These are phyloP conservation scores for Aspergillus brunneoviolaceus DNA, from an alignment of 2,329 filamentous ascomycete species.

Conservation along the genomic window DNA sequence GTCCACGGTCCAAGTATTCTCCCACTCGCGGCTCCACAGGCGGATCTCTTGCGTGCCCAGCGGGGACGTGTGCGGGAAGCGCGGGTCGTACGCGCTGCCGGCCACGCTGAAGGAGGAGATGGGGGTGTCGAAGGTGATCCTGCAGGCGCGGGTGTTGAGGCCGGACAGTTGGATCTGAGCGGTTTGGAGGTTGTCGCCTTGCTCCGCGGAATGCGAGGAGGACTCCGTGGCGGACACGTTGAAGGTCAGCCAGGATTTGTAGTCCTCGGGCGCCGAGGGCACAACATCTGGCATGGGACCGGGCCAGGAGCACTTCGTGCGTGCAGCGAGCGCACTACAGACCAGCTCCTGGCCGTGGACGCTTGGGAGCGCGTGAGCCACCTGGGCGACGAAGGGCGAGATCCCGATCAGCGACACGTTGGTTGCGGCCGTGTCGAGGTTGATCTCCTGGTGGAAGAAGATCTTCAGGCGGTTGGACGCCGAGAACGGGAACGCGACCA, in stretches of 20 bases:
- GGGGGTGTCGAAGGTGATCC: conserved; percentile 67
- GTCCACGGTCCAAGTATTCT: conserved; percentile 72
- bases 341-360: conserved; percentile 61
- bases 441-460: conserved; percentile 78
- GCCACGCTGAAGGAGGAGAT: conserved; percentile 65
- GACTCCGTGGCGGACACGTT: conserved; percentile 51
- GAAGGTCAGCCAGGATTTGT: conserved; percentile 62
- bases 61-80: conserved; percentile 64
- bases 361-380: conserved; percentile 70
- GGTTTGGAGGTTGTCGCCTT: conserved; percentile 34
- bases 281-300: conserved; percentile 67
- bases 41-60: conserved; percentile 67
- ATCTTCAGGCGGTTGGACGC: conserved; percentile 76
- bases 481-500: conserved; percentile 86
- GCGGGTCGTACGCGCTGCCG: conserved; percentile 60
- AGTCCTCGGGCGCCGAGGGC: conserved; percentile 40
- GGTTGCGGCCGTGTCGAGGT: conserved; percentile 72
- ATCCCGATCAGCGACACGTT: conserved; percentile 68
- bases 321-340: conserved; percentile 51
- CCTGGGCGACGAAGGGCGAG: conserved; percentile 63
- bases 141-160: conserved; percentile 75
- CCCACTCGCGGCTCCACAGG: conserved; percentile 81
- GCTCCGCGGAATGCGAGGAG: conserved; percentile 10
- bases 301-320: conserved; percentile 66
- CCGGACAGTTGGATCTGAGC: conserved; percentile 68